phyloP scores from a whole-genome alignment of 2,329 filamentous ascomycete genomes.

The Ophiostoma quercus region DNA sequence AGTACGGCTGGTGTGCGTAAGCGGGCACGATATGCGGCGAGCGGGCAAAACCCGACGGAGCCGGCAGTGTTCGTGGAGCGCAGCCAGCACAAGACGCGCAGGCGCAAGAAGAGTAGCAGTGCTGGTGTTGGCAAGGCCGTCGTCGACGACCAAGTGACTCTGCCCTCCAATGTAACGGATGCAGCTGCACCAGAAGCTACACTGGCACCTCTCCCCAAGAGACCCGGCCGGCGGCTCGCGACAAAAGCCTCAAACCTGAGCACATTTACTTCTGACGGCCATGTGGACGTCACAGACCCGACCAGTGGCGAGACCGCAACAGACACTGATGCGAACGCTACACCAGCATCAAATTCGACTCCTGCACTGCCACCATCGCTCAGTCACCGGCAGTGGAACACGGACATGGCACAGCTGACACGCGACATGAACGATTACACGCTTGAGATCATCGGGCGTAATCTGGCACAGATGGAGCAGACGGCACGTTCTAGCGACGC shows the following conservation, averaged over 20 bases:
- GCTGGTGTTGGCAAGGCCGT: background rate
- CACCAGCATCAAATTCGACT: background rate
- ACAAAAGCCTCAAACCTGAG: conserved; percentile 17
- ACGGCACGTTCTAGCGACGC: background rate
- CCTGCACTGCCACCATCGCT: conserved; percentile 34
- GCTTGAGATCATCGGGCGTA: conserved; percentile 52
- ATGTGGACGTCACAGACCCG: background rate
- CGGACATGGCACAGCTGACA: conserved; percentile 47
- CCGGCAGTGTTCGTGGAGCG: conserved; percentile 54
- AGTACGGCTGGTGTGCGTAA: conserved; percentile 37
- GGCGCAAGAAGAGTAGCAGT: background rate
- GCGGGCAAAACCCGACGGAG: conserved; percentile 24
- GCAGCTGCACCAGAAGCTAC: background rate
- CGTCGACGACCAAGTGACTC: background rate
- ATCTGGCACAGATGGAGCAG: conserved; percentile 45
- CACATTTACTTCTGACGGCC: background rate
- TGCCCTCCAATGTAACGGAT: background rate
- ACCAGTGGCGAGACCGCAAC: background rate
- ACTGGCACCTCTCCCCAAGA: conserved; percentile 24
- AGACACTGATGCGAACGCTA: background rate
- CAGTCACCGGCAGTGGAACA: conserved; percentile 31
- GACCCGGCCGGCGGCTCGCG: conserved; percentile 20
- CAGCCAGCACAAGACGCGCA: conserved; percentile 32
- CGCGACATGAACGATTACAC: conserved; percentile 56
- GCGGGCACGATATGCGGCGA: conserved; percentile 35